Base-by-base conservation (phyloP, 768 basidiomycete genomes). In the Candolleomyces eurysporus region DNA sequence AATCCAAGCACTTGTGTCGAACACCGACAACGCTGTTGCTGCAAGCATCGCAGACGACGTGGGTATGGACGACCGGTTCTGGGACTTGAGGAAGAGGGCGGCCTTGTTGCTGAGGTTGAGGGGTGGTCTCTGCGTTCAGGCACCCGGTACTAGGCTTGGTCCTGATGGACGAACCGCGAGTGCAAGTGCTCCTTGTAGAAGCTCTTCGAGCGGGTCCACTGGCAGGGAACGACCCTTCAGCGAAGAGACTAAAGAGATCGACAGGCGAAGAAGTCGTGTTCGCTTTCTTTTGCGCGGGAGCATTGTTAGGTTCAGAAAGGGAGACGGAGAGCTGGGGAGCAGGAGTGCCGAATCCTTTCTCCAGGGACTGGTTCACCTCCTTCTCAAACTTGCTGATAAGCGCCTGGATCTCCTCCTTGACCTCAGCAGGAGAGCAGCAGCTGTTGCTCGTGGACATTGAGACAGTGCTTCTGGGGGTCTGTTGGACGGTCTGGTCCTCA, bases 1-100 rank as follows among this genome's bases (percentile, higher is more conserved):
- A 94, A 65, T 91, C 88, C 21, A 91, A 72, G 67, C 92, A 94
- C 72, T 94, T 94, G 71, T 91, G 87, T 48, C 93, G 80, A 58
- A 85, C 69, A 11, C 92, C 92, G 59, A 81, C 75, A 43, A 94
- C 78, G 4, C 72, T 80, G 21, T 72, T 65, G 5, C 79, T 64
- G 71, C 92, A 95, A 16, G 65, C 66, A 70, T 94, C 89, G 70
- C 92, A 95, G 9, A 78, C 50, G n/a, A 91, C 74, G 31, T 82
- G 82, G 36, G 55, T 68, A 69, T 92, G 90, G 43, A 87, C 71
- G n/a, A 78, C 74, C 8, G 73, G 75, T 36, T 43, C 45, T 32
- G 50, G 59, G n/a, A 26, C n/a, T 22, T 53, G 59, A 45, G 26
- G 52, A 32, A 54, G 52, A 39, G 52, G 49, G 67, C 14, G 36